Evolutionary conservation across 495 filamentous ascomycete genomes (phyloP), one percentile per base, ranked within the genome.

Genomic region (Geoglossum glabrum): DNA sequence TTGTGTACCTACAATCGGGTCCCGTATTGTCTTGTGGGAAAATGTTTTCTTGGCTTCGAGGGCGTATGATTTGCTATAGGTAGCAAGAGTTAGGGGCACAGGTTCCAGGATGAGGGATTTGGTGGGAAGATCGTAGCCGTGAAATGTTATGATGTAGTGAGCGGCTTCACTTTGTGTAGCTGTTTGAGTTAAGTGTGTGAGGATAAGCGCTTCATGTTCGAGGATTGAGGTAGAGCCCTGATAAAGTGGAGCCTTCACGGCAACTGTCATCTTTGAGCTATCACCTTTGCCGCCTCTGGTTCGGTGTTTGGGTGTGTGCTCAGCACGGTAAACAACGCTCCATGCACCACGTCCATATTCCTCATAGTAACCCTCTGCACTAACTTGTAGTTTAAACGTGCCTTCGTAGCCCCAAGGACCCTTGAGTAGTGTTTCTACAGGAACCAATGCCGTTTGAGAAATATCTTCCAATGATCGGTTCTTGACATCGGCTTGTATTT

Each of bases 321-420:
- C 54, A 54, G 59, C 79, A 55, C 72, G 73, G 65, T 78, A 80
- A 11, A 84, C 80, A 15, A 72, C 73, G 63, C 80, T 84, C 79
- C 80, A 83, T 7, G 71, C 71, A 10, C 80, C 80, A 49, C 67
- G 72, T 31, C 80, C 80, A 36, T 77, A 76, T 61, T 76, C 72
- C 49, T 10, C 46, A 34, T 25, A 63, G 33, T 26, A 33, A 51
- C 30, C 33, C 21, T 21, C 11, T 0, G 1, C 25, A 2, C 28
- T 25, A 1, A 26, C 31, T 1, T 21, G n/a, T 6, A 56, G 28
- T 3, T 40, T 45, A 25, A 38, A 38, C 28, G 31, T 56, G 17
- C 54, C 54, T 1, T 38, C 38, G 54, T 38, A 56, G 23, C 4
- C 28, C 6, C 38, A 31, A n/a, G 54, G 54, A 5, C 2, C 28